phyloP scores from a whole-genome alignment of 176 grass and related monocot species.

The Hordeum vulgare region DNA sequence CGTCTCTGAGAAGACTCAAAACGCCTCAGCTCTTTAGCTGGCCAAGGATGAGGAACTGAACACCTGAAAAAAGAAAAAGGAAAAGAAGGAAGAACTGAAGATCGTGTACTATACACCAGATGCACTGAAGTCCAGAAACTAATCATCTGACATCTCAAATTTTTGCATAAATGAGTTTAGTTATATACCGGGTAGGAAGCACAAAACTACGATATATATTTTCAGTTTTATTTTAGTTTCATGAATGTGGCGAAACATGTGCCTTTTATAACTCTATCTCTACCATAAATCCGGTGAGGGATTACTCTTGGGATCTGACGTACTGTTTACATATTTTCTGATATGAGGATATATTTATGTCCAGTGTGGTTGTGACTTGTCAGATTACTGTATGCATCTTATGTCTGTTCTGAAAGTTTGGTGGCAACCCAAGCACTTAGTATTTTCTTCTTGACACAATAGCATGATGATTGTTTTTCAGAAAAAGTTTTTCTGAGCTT shows the following conservation, averaged over 20 bases:
- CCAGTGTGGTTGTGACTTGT: background rate
- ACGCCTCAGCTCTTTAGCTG: background rate
- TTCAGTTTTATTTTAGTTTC: background rate
- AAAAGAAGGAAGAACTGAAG: background rate
- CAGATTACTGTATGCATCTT: background rate
- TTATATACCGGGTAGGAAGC: background rate
- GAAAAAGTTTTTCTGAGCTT: background rate
- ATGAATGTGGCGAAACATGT: background rate
- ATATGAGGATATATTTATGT: background rate
- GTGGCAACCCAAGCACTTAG: background rate
- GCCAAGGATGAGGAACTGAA: conserved; percentile 3
- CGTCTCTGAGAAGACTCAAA: background rate
- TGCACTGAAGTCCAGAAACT: background rate
- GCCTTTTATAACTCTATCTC: background rate
- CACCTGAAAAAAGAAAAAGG: background rate
- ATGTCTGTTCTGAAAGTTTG: background rate
- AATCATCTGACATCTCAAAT: background rate
- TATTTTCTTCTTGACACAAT: background rate
- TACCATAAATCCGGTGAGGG: background rate
- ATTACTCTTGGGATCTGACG: background rate
- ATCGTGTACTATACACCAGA: background rate
- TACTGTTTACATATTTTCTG: background rate
- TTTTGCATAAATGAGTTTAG: background rate
- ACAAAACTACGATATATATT: background rate
- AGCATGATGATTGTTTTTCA: background rate